Evolutionary conservation across 306 rosid species (phyloP), one percentile per base, ranked within the genome.

Genomic region (Malus sylvestris): DNA sequence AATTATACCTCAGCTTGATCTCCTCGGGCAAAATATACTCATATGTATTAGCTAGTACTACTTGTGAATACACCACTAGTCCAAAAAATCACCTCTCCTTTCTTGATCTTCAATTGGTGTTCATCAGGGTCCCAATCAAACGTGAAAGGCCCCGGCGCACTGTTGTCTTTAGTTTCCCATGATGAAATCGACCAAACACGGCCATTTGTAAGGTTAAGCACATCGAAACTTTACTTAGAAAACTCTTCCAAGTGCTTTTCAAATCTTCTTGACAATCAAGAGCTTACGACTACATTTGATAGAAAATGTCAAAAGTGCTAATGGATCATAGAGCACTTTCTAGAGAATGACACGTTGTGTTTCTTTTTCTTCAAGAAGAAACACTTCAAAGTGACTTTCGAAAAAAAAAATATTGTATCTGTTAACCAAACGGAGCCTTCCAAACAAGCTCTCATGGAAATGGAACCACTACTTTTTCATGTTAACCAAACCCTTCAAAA

Each of bases 81-180:
- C 79, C 55, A 76, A 6, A 22, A 76, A 66, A 66, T 25, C 45
- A 60, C 38, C 61, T 40, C 80, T 1, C 11, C 13, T 27, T 20
- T 18, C 72, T n/a, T 35, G 8, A 80, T 51, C 52, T 44, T 25
- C 52, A 80, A n/a, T 29, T 75, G 49, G 6, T 1, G 22, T 16
- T 2, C 18, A 12, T 1, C 68, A 3, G 85, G 46, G 3, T 85
- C 83, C 83, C 88, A 85, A 35, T 75, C 81, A 62, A 85, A 75
- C 1, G 6, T 72, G 63, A 81, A 85, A 11, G 79, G 12, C 42
- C 88, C 83, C 1, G 74, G 4, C 16, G 19, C 6, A 3, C 40
- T 32, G 14, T 4, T 20, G 0, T 5, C 0, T 0, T 0, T 0
- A 15, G 35, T 23, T 5, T 71, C 2, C 25, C 52, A 49, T 44